Base-by-base conservation (phyloP, 2,329 filamentous ascomycete genomes). In the Claviceps citrina region DNA sequence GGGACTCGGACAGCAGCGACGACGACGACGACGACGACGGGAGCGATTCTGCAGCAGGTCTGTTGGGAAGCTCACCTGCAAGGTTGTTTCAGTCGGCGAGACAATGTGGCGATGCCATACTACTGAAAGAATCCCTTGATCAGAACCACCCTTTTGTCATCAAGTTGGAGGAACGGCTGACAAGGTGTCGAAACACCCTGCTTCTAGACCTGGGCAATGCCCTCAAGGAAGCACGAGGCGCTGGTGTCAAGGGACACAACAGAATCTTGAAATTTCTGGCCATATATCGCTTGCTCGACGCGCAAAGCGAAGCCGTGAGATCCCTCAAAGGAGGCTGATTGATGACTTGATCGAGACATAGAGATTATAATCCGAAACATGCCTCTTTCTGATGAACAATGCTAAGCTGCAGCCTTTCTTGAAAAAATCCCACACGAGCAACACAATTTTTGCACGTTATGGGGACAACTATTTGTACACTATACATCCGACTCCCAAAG, bases 141-240 rank as follows among this genome's bases (percentile, higher is more conserved):
- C 58, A 61, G n/a, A 59, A 68, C 7, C 52, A 61, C 10, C 64
- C 67, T 0, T 70, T 72, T 41, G 64, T 72, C 12, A 58, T 62
- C 43, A 73, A 71, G 47, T 59, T 64, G 46, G 66, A 69, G 38
- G 70, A 73, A 40, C 64, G 71, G 28, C 56, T 76, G 41, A 53
- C 54, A 2, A 62, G 66, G 39, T 76, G 73, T 46, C 64, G 70
- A 38, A 73, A 69, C 46, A 76, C 71, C 0, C 58, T 77, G 18
- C 52, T 77, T 7, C 55, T 77, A 4, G 73, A 77, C 37, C 53
- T 76, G 15, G 63, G 63, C 32, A 65, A 69, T 18, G 71, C 72
- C 1, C 47, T 65, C 19, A 64, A 60, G 38, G 64, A 66, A 43
- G 59, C 63, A 3, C 59, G 58, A 30, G 65, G 61, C 40, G 63